Evolutionary conservation across 192 early-diverging fungal species (phyloP), one percentile per base, ranked within the genome.

Genomic region (Coemansia sp.): DNA sequence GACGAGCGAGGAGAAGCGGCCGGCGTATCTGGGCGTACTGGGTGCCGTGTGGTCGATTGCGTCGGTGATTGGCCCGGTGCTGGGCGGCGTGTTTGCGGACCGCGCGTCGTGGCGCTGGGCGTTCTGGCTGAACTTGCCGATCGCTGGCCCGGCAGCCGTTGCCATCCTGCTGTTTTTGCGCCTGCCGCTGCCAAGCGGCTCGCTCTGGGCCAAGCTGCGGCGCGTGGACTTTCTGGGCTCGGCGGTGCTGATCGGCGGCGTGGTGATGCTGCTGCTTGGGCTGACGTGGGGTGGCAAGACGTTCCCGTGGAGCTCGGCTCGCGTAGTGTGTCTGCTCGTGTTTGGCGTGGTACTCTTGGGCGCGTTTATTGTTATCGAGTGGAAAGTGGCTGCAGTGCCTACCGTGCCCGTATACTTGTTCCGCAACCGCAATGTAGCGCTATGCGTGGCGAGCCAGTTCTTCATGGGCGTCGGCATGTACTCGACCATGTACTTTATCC

Each of bases 231-330:
- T 81, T 52, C 62, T 86, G 18, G 92, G 92, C 5, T 58, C 83
- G 10, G 7, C 78, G 16, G 25, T 83, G 2, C 76, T 91, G 47
- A 69, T 87, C 62, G 48, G 65, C 24, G 80, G 82, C 27, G 83
- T 89, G 21, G 67, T 86, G 21, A 79, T 80, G 7, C 60, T 97
- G 31, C 79, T 94, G 14, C 64, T 91, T 11, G 91, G 92, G 1
- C 81, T 91, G 30, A 79, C 90, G 27, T 87, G 88, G 77, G 94
- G 89, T 49, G 94, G 94, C 5, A 75, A 81, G 53, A 79, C 80
- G 4, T 88, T 88, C 79, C 79, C 77, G 0, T 96, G 92, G 94
- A 66, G 64, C 27, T 82, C 81, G 28, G 75, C 65, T 83, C 18
- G 62, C 84, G n/a, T 89, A 93, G 16, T 88, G 86, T 1, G 11